Percentiles rank a stretch among this genome's conserved stretches.
These are phyloP conservation scores for Coccomyxa subellipsoidea DNA, from an alignment of 163 green algal genomes.

Conservation along the genomic window DNA sequence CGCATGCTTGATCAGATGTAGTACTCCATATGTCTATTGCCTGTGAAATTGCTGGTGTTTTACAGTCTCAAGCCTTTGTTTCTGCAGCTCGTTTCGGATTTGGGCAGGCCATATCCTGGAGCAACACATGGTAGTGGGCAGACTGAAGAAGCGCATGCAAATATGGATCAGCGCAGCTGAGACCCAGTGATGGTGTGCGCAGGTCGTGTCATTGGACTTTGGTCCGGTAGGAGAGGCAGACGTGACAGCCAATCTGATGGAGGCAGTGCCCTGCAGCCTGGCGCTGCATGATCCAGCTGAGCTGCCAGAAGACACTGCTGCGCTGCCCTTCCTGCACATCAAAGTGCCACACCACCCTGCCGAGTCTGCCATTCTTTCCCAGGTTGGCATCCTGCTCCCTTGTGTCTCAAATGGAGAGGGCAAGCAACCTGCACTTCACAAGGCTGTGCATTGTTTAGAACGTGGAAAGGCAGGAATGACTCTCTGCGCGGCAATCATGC, in stretches of 20 bases:
- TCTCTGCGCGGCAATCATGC: too few species aligned
- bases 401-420: neutral
- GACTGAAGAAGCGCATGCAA: too few species aligned
- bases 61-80: too few species aligned
- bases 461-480: neutral
- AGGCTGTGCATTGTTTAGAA: neutral
- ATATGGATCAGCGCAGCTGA: too few species aligned
- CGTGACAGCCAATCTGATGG: conserved; percentile 47
- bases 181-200: neutral
- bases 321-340: conserved; percentile 50
- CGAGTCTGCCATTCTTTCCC: neutral
- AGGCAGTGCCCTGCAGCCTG: conserved; percentile 19
- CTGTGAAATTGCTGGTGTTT: too few species aligned
- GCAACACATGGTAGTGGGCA: too few species aligned
- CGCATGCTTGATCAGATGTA: too few species aligned
- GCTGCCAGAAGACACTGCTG: conserved; percentile 8
- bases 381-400: neutral
- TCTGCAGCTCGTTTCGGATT: too few species aligned
- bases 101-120: too few species aligned
- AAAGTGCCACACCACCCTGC: conserved; percentile 13
- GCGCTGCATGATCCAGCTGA: conserved; percentile 19
- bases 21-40: too few species aligned
- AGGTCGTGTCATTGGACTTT: conserved; percentile 45
- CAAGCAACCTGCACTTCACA: neutral
- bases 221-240: conserved; percentile 41